Evolutionary conservation across 1,284 basidiomycete species (phyloP).

Genomic region (Tremellales sp.): DNA sequence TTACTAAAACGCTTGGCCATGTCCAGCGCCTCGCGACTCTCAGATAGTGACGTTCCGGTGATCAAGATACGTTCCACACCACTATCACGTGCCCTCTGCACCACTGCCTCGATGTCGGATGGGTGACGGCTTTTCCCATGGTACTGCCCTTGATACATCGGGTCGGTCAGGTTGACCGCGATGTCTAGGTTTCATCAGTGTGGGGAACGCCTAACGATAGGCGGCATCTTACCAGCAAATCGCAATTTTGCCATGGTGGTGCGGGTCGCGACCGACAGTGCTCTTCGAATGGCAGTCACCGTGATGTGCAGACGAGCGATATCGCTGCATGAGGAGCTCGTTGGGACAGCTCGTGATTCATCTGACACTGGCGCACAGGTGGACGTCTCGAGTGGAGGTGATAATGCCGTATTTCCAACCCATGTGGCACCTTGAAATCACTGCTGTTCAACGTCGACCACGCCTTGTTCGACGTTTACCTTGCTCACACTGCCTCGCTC

Average conservation of each 20-base stretch:
- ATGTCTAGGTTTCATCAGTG: conserved; percentile 43
- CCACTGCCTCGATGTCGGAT: conserved; percentile 66
- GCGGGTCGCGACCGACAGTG: too few relatives aligned
- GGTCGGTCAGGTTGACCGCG: conserved; percentile 53
- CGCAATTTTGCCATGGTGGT: conserved; percentile 13
- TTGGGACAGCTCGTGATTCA: background rate
- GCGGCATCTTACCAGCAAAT: conserved; percentile 13
- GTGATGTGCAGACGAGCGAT: too few relatives aligned
- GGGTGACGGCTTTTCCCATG: conserved; percentile 50
- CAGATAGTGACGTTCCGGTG: conserved; percentile 70
- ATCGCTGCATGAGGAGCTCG: background rate
- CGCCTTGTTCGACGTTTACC: background rate
- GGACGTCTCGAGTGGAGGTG: background rate
- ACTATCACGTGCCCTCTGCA: conserved; percentile 59
- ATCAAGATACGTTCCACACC: conserved; percentile 75
- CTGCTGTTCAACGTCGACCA: background rate
- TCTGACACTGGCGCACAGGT: too few relatives aligned
- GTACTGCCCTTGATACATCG: conserved; percentile 51
- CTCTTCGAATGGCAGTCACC: too few relatives aligned
- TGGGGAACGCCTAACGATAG: background rate
- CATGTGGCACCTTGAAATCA: background rate
- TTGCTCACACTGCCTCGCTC: background rate
- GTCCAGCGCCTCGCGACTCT: conserved; percentile 61
- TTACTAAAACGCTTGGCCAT: conserved; percentile 61
- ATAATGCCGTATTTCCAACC: background rate